These are phyloP conservation scores for Blastobotrys indianensis DNA, from an alignment of 1,139 yeast species.

Conservation along the genomic window DNA sequence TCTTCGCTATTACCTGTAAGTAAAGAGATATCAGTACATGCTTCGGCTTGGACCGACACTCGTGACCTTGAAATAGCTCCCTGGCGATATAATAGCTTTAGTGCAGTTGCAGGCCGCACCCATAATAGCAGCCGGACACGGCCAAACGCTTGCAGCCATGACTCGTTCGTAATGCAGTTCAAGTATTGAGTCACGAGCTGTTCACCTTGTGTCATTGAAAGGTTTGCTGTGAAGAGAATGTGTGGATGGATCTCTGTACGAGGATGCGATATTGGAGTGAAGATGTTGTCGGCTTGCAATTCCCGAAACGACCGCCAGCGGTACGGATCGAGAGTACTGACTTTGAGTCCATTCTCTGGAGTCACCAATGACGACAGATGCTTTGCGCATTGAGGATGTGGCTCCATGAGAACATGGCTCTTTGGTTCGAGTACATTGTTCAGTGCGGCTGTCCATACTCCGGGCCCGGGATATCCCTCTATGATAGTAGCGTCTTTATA, in stretches of 20 bases:
- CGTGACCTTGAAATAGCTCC: conserved; percentile 47
- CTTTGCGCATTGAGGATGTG: conserved; percentile 37
- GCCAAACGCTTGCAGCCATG: conserved; percentile 75
- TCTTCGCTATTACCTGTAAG: conserved; percentile 6
- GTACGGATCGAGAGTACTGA: conserved; percentile 45
- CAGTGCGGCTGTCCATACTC: conserved; percentile 42
- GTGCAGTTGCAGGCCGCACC: conserved; percentile 54
- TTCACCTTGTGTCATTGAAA: conserved; percentile 57
- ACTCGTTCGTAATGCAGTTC: conserved; percentile 58
- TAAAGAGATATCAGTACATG: conserved; percentile 23
- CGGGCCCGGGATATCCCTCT: conserved; percentile 54
- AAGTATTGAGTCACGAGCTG: conserved; percentile 72
- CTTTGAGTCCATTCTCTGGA: conserved; percentile 16
- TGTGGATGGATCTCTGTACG: conserved; percentile 52
- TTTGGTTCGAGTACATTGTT: conserved; percentile 53
- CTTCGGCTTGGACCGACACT: conserved; percentile 54
- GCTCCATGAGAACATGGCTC: conserved; percentile 55
- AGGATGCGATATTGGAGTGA: conserved; percentile 40
- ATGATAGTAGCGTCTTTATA: conserved; percentile 48
- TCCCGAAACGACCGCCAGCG: conserved; percentile 55
- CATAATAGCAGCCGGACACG: conserved; percentile 64
- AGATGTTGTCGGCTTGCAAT: conserved; percentile 39
- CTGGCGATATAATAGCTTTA: conserved; percentile 51
- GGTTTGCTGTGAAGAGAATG: conserved; percentile 59
- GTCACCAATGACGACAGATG: conserved; percentile 19